phyloP scores from a whole-genome alignment of 2,329 filamentous ascomycete genomes.

The Diaporthe australafricana region DNA sequence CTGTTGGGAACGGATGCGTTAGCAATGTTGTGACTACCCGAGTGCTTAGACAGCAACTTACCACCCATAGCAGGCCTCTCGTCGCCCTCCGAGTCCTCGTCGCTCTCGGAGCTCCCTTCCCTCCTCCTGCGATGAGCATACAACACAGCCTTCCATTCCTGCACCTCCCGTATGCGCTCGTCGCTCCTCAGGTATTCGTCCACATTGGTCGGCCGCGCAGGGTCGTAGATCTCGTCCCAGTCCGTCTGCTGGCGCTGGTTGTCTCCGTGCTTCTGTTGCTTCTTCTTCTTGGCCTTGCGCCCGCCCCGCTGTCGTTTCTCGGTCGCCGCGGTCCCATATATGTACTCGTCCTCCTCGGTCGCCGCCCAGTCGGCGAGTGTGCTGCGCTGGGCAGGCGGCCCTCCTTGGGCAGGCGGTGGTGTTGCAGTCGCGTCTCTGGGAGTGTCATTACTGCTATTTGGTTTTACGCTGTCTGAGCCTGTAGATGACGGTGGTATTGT shows the following conservation, averaged over 20 bases:
- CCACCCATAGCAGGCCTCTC: constrained; percentile 48
- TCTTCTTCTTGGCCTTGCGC: constrained; percentile 75
- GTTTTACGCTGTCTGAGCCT: constrained; percentile 41
- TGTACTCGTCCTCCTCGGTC: constrained; percentile 83
- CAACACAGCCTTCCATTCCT: constrained; percentile 86
- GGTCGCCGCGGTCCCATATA: constrained; percentile 66
- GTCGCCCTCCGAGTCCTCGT: constrained; percentile 49
- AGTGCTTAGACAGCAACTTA: constrained; percentile 40
- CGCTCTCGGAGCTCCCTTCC: constrained; percentile 55
- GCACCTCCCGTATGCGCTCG: constrained; percentile 82
- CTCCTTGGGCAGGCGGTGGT: constrained; percentile 45
- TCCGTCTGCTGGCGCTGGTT: constrained; percentile 71
- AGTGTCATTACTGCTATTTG: constrained; percentile 44
- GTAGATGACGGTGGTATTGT: constrained; percentile 46
- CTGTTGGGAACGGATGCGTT: constrained; percentile 47
- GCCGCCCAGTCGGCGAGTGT: constrained; percentile 85
- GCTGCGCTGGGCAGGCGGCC: constrained; percentile 67
- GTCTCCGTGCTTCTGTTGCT: constrained; percentile 75
- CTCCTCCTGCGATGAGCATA: constrained; percentile 74
- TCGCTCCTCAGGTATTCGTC: constrained; percentile 88
- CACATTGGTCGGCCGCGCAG: constrained; percentile 82
- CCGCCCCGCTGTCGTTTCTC: constrained; percentile 82
- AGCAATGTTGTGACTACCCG: constrained; percentile 31
- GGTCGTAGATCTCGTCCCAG: constrained; percentile 94
- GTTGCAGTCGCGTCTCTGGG: constrained; percentile 53